These are phyloP conservation scores for Crotalaria pallida DNA, from an alignment of 306 rosid species.

Conservation along the genomic window DNA sequence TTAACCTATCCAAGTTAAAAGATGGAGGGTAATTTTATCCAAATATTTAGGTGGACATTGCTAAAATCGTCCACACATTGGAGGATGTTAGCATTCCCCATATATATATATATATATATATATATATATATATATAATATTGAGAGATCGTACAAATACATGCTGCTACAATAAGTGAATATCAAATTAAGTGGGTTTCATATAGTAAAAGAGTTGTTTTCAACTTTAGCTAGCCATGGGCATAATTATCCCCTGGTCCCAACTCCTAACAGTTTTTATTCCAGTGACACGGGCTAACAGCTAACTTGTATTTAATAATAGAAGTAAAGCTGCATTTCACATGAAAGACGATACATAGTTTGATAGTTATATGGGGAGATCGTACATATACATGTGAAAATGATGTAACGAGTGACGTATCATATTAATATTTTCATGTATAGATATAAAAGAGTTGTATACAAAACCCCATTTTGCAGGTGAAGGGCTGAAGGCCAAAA, in stretches of 20 bases:
- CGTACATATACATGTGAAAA: not conserved
- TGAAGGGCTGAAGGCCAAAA: not conserved
- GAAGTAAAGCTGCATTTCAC: not conserved
- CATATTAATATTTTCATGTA: not conserved
- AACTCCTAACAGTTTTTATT: too few relatives aligned
- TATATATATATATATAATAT: too few relatives aligned
- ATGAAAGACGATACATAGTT: not conserved
- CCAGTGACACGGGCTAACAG: not conserved
- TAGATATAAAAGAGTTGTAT: not conserved
- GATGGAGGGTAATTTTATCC: too few relatives aligned
- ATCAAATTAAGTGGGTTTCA: not conserved
- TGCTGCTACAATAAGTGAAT: not conserved
- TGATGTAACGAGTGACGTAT: not conserved
- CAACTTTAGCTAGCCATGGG: not conserved
- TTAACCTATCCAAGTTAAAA: too few relatives aligned
- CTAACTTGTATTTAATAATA: not conserved
- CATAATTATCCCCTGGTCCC: not conserved
- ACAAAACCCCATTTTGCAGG: not conserved
- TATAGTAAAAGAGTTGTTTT: not conserved
- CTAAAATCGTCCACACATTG: too few relatives aligned
- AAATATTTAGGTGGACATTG: too few relatives aligned
- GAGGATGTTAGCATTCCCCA: too few relatives aligned
- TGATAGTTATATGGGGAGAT: not conserved
- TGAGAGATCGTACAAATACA: not conserved
- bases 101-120: not conserved